Percentiles rank a stretch among this genome's conserved stretches.
Conservation (phyloP, 1,284 basidiomycete genomes). For the Anthracocystis panici-leucophaei region DNA sequence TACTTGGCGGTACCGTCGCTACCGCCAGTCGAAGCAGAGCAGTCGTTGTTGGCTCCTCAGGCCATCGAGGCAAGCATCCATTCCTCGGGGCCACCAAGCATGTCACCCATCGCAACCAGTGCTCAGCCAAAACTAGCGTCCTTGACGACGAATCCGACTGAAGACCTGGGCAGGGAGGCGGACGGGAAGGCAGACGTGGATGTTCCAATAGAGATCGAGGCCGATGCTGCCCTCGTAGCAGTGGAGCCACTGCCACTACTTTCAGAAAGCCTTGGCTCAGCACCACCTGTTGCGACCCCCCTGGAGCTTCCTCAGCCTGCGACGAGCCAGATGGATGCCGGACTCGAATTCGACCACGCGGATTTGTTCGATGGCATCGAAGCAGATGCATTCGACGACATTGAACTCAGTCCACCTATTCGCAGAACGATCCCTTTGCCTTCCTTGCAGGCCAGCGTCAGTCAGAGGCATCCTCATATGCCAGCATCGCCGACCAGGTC, state of each 20-base stretch:
- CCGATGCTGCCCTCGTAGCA: neutral
- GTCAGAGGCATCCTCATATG: neutral
- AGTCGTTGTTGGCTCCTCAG: neutral
- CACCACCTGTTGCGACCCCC: neutral
- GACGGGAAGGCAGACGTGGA: neutral
- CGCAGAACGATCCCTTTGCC: slow-evolving; percentile 19
- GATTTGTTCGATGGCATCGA: slow-evolving; percentile 47
- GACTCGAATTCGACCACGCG: slow-evolving; percentile 26
- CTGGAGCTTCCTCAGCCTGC: neutral
- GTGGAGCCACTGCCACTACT: neutral
- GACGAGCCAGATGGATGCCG: slow-evolving; percentile 4
- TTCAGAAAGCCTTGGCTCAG: neutral
- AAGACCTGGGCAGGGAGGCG: neutral
- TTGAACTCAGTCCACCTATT: slow-evolving; percentile 41
- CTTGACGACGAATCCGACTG: neutral
- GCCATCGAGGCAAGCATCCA: neutral
- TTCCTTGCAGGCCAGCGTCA: slow-evolving; percentile 1
- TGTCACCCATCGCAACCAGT: neutral
- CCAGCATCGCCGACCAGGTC: slow-evolving; percentile 13
- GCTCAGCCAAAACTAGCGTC: neutral
- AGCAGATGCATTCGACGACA: slow-evolving; percentile 40
- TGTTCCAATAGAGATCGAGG: neutral
- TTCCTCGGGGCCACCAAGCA: neutral
- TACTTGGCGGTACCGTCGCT: neutral
- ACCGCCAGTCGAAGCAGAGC: neutral